These are phyloP conservation scores for Phragmites australis DNA, from an alignment of 176 grass and related monocot species.

Conservation along the genomic window DNA sequence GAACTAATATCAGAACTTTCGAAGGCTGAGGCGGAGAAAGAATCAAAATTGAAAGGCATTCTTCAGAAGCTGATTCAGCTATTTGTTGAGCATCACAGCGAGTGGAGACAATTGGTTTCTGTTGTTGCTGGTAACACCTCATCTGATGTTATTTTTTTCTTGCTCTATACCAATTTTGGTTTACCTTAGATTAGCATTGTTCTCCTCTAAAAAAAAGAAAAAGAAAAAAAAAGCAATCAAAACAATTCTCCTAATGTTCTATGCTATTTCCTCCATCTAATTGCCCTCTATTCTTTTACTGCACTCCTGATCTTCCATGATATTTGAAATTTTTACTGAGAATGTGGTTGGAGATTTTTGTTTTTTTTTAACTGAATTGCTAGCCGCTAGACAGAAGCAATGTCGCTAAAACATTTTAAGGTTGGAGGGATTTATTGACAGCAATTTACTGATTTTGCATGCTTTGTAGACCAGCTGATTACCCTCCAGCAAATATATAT, in stretches of 20 bases:
- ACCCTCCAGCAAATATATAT: conserved; percentile 5
- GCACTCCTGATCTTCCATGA: not conserved
- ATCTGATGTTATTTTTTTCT: conserved; percentile 10
- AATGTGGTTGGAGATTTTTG: conserved; percentile 20
- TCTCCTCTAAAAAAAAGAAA: too few species aligned
- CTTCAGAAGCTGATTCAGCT: conserved; percentile 78
- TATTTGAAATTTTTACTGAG: conserved; percentile 4
- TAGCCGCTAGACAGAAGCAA: conserved; percentile 15
- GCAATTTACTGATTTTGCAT: conserved; percentile 21
- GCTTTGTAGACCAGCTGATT: conserved; percentile 13
- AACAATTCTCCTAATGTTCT: not conserved
- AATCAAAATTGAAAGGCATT: conserved; percentile 86
- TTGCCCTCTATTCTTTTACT: conserved; percentile 30
- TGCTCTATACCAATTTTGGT: conserved; percentile 31
- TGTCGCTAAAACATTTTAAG: not conserved
- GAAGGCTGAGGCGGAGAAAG: conserved; percentile 81
- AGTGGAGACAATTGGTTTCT: conserved; percentile 87
- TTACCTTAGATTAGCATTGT: conserved; percentile 16
- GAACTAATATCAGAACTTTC: conserved; percentile 75
- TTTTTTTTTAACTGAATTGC: not conserved
- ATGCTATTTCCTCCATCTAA: not conserved
- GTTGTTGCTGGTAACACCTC: conserved; percentile 66
- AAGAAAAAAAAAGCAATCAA: too few species aligned
- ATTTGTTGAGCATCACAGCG: conserved; percentile 79
- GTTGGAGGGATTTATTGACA: conserved; percentile 10